These are phyloP conservation scores for Aspergillus homomorphus DNA, from an alignment of 495 filamentous ascomycete genomes.

Conservation along the genomic window DNA sequence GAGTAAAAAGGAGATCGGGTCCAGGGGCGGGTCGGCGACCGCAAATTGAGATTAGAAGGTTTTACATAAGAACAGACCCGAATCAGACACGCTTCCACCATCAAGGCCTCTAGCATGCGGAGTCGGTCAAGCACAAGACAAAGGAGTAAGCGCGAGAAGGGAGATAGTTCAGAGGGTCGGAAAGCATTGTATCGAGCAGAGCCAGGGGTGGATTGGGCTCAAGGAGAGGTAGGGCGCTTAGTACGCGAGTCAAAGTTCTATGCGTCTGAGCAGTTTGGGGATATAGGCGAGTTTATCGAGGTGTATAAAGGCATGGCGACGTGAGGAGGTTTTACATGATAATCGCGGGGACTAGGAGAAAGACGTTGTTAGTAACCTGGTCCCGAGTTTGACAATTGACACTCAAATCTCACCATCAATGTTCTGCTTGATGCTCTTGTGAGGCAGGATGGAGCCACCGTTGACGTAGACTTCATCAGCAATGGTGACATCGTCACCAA, in stretches of 20 bases:
- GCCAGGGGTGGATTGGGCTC: conserved; percentile 11
- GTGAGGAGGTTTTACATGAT: conserved; percentile 66
- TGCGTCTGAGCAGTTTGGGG: conserved; percentile 35
- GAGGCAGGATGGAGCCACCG: conserved; percentile 90
- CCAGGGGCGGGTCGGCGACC: conserved; percentile 15
- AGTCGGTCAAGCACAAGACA: conserved; percentile 6
- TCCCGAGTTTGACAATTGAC: background rate
- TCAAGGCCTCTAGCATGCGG: conserved; percentile 23
- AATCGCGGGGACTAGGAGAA: conserved; percentile 65
- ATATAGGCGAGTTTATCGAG: conserved; percentile 17
- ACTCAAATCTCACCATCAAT: conserved; percentile 68
- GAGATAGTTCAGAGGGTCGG: conserved; percentile 9
- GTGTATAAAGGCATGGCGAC: conserved; percentile 32
- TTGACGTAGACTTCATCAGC: conserved; percentile 99
- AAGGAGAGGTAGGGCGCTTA: conserved; percentile 34
- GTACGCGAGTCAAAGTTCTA: conserved; percentile 44
- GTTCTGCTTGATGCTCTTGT: conserved; percentile 99
- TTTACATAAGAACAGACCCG: conserved; percentile 5
- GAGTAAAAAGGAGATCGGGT: conserved; percentile 16
- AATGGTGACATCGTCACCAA: conserved; percentile 99
- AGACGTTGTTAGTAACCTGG: conserved; percentile 4
- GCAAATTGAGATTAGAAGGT: conserved; percentile 17
- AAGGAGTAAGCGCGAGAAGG: conserved; percentile 20
- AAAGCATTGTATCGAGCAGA: conserved; percentile 9
- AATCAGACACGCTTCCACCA: conserved; percentile 20